phyloP scores from a whole-genome alignment of 129 eudicot species.

The Centella asiatica region DNA sequence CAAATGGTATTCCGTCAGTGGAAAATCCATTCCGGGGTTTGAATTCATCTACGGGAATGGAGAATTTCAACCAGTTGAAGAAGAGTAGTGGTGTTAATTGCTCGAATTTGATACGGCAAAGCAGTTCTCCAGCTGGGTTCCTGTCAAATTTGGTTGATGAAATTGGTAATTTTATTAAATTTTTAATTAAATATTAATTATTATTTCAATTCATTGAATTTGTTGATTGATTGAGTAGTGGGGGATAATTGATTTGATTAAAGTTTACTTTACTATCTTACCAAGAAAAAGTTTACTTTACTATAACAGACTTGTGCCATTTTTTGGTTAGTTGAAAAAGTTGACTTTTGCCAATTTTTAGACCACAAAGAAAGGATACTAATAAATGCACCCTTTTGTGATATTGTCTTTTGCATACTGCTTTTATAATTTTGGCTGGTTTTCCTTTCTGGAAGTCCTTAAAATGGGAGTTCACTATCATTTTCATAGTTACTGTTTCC shows the following conservation, averaged over 20 bases:
- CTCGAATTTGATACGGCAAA: conserved; percentile 55
- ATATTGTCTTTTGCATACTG: background rate
- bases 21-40: conserved; percentile 18
- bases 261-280: background rate
- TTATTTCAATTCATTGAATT: background rate
- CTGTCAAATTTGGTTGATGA: conserved; percentile 35
- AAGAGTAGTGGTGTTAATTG: conserved; percentile 13
- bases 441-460: background rate
- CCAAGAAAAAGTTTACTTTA: background rate
- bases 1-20: conserved; percentile 11
- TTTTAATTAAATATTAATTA: background rate
- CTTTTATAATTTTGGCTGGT: background rate
- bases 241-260: background rate
- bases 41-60: conserved; percentile 21
- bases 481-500: conserved; percentile 7
- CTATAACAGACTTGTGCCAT: background rate
- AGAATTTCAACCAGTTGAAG: conserved; percentile 12
- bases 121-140: conserved; percentile 81
- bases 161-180: conserved; percentile 32
- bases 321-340: background rate
- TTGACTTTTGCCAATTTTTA: conserved; percentile 1
- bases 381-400: background rate
- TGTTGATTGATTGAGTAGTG: background rate
- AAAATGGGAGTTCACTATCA: background rate
- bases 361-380: background rate